Conservation (phyloP, 371 early-diverging fungal species). For the Dichotomocladium elegans region DNA sequence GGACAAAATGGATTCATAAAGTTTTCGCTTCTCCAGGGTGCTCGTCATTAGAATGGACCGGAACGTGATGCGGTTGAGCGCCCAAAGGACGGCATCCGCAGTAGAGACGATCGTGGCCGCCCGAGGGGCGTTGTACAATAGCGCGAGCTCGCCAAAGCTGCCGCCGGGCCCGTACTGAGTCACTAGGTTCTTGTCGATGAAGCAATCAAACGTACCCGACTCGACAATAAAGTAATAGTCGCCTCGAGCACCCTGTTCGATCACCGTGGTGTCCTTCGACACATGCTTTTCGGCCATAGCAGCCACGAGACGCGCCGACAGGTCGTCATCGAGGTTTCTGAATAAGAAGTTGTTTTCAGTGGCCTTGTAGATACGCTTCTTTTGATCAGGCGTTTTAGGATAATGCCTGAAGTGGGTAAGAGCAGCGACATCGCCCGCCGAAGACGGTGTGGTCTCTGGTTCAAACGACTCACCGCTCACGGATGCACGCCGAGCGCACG, state of each 20-base stretch:
- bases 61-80: conserved; percentile 77
- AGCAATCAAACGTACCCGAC: conserved; percentile 89
- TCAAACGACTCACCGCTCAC: conserved; percentile 93
- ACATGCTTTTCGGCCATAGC: conserved; percentile 93
- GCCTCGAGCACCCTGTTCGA: conserved; percentile 93
- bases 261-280: conserved; percentile 68
- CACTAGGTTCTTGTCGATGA: conserved; percentile 69
- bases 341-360: conserved; percentile 89
- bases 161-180: conserved; percentile 64
- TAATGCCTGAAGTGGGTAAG: conserved; percentile 26
- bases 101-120: conserved; percentile 80
- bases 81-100: conserved; percentile 71
- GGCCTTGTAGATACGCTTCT: conserved; percentile 73
- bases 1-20: conserved; percentile 75
- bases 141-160: conserved; percentile 84
- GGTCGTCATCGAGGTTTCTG: conserved; percentile 91
- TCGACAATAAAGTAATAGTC: conserved; percentile 98
- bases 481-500: conserved; percentile 70
- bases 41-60: conserved; percentile 72
- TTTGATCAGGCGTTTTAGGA: conserved; percentile 85
- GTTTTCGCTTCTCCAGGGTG: conserved; percentile 64
- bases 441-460: conserved; percentile 70
- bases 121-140: conserved; percentile 88
- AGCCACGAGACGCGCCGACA: conserved; percentile 88
- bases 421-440: too few species aligned